Evolutionary conservation across 2,329 filamentous ascomycete genomes (phyloP).

Genomic region (Lomentospora prolificans): DNA sequence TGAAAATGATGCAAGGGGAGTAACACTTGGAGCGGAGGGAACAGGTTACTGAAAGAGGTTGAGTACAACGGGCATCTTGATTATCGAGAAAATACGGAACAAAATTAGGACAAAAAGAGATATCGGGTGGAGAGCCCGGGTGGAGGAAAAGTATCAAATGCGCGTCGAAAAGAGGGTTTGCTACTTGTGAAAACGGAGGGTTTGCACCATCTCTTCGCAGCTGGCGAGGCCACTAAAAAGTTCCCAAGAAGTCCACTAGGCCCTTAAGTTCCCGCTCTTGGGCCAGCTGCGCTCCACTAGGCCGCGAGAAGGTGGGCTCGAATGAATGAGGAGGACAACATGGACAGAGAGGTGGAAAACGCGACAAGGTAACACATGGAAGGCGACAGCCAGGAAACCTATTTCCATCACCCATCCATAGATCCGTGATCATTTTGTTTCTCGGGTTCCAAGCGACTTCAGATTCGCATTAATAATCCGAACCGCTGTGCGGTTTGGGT

Average conservation of each 20-base stretch:
- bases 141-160: not conserved
- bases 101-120: not conserved
- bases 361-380: not conserved
- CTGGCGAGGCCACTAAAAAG: conserved; percentile 1
- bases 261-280: not conserved
- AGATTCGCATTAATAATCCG: not conserved
- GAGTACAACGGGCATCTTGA: not conserved
- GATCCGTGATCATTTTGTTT: too few relatives aligned
- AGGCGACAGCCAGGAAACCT: not conserved
- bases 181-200: too few relatives aligned
- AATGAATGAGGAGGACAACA: not conserved
- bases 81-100: not conserved
- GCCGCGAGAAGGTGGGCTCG: not conserved
- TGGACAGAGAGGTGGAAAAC: not conserved
- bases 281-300: conserved; percentile 1
- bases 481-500: not conserved
- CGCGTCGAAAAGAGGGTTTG: not conserved
- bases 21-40: not conserved
- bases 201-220: not conserved
- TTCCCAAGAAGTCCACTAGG: not conserved
- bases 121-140: not conserved
- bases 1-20: not conserved
- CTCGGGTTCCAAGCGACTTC: not conserved
- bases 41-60: not conserved
- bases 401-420: not conserved